phyloP scores from a whole-genome alignment of 2,329 filamentous ascomycete genomes.

The Sporothrix protearum region DNA sequence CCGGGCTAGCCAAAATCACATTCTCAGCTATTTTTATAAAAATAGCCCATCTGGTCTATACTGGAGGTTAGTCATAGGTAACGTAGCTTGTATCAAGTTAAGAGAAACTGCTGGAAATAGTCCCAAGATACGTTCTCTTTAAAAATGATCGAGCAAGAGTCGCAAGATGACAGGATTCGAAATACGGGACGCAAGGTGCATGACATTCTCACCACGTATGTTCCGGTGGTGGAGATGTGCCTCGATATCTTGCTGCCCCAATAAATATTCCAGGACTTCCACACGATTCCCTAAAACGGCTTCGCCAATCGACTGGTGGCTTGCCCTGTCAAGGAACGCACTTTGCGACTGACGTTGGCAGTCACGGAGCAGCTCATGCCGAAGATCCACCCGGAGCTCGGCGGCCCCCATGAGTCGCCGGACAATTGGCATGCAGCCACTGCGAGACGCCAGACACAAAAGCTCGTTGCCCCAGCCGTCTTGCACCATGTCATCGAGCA shows the following conservation, averaged over 20 bases:
- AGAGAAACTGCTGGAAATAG: neutral
- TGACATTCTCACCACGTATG: too few relatives aligned
- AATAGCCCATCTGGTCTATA: too few relatives aligned
- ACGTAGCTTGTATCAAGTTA: too few relatives aligned
- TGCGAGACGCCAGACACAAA: neutral
- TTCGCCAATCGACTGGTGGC: neutral
- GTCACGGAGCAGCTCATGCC: neutral
- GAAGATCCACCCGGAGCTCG: neutral
- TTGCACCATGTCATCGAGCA: neutral
- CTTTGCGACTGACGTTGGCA: neutral
- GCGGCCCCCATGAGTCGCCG: too few relatives aligned
- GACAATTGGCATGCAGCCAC: neutral
- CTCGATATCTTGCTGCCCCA: neutral
- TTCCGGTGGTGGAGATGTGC: too few relatives aligned
- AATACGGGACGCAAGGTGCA: too few relatives aligned
- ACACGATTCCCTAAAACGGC: neutral
- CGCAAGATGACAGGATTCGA: too few relatives aligned
- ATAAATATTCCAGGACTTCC: neutral
- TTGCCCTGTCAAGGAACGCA: neutral
- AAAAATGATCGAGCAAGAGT: neutral
- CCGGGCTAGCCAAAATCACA: too few relatives aligned
- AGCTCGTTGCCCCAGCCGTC: neutral
- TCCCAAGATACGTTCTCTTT: neutral
- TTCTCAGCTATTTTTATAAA: too few relatives aligned
- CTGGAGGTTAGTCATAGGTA: too few relatives aligned